Evolutionary conservation across 352 stramenopile species (phyloP).

Genomic region (Phytopythium delawarense): DNA sequence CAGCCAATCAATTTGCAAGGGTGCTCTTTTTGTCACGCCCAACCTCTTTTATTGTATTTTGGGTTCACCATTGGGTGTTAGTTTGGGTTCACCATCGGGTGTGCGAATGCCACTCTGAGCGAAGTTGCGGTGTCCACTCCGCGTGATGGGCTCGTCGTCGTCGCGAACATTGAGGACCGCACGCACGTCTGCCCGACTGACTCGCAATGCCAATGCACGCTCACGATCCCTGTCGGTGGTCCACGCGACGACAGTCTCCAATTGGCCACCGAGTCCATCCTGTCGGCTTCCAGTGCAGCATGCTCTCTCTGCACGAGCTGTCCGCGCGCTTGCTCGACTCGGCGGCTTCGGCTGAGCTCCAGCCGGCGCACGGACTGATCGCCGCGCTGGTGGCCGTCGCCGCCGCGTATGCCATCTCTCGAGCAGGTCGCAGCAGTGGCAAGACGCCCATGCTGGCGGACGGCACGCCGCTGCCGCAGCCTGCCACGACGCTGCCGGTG

Average conservation of each 20-base stretch:
- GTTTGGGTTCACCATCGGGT: too few species aligned
- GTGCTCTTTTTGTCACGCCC: too few species aligned
- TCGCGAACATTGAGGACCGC: too few species aligned
- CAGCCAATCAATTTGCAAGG: too few species aligned
- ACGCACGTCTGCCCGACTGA: too few species aligned
- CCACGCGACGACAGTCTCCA: neutral
- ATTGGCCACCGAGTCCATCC: neutral
- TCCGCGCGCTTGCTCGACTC: neutral
- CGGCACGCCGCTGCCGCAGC: slow-evolving; percentile 8
- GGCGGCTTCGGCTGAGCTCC: neutral
- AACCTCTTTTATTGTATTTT: too few species aligned
- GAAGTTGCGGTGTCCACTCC: too few species aligned
- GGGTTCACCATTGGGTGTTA: too few species aligned
- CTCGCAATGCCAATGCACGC: too few species aligned
- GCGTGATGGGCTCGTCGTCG: too few species aligned
- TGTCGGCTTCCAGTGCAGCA: neutral
- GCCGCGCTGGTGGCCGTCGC: slow-evolving; percentile 8
- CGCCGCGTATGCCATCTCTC: neutral
- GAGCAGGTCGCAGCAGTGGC: neutral
- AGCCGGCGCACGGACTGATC: neutral
- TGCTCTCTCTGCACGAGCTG: neutral
- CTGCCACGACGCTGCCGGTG: slow-evolving; percentile 15
- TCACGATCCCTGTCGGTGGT: too few species aligned
- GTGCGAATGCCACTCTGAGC: neutral
- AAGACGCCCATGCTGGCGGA: neutral